Conservation (phyloP, 2,329 filamentous ascomycete genomes). For the Aspergillus amoenus region DNA sequence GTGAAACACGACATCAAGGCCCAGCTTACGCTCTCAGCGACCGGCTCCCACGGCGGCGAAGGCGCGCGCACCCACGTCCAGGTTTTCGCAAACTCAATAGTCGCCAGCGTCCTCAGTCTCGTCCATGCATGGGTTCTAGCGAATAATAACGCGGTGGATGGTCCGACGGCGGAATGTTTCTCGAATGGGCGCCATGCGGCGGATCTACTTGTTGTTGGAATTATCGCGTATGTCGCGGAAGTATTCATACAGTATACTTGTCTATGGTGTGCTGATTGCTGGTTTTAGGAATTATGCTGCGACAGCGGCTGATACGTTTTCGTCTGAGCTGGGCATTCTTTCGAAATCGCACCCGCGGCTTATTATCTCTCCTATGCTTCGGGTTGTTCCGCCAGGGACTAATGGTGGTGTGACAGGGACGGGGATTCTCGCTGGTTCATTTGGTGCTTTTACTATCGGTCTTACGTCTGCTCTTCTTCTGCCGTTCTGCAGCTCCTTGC, state of each 20-base stretch:
- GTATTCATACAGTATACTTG: too few relatives aligned
- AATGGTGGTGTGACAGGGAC: constrained; percentile 84
- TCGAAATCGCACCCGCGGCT: constrained; percentile 73
- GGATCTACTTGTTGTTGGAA: constrained; percentile 41
- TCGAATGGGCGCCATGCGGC: constrained; percentile 29
- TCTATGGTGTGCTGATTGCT: neutral
- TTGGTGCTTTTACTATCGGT: constrained; percentile 71
- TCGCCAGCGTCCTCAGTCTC: constrained; percentile 66
- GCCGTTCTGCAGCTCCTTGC: constrained; percentile 58
- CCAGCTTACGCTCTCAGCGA: constrained; percentile 73
- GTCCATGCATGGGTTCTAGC: constrained; percentile 49
- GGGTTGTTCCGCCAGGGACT: constrained; percentile 81
- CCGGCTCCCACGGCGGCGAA: constrained; percentile 71
- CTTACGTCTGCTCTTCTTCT: constrained; percentile 66
- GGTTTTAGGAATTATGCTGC: constrained; percentile 73
- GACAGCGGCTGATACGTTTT: constrained; percentile 90
- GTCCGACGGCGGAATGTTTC: constrained; percentile 35
- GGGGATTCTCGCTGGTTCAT: constrained; percentile 70
- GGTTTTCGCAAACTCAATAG: constrained; percentile 83
- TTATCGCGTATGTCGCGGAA: constrained; percentile 37
- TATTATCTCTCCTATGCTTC: constrained; percentile 75
- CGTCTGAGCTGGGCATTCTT: constrained; percentile 91
- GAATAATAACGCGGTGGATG: constrained; percentile 4
- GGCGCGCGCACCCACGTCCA: constrained; percentile 81
- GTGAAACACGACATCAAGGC: constrained; percentile 87